Evolutionary conservation across 176 grass and related monocot species (phyloP), one percentile per base, ranked within the genome.

Genomic region (Tillandsia leiboldiana): DNA sequence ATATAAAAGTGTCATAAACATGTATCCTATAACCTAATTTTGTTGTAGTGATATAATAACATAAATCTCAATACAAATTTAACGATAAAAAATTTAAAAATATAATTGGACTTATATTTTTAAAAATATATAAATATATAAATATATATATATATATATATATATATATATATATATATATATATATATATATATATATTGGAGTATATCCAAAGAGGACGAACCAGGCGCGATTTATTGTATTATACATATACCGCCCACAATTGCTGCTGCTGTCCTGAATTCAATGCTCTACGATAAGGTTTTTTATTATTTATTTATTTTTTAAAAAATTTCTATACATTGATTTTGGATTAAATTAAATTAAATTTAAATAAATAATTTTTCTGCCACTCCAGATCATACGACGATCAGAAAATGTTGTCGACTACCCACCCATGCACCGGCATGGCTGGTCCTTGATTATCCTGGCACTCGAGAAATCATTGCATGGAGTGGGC

Each of bases 261-360:
- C 47, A 73, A 33, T 73, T 47, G 29, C 14, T 73, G 51, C 52
- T 20, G 15, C 78, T 80, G 70, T 70, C 75, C 68, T 83, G 69
- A 73, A 74, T 73, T 74, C 70, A 80, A 79, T 79, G 77, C 77
- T 65, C 42, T 79, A 8, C 10, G 50, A 79, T 68, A 79, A 61
- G 56, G 9, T 61, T 61, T 79, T 71, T 61, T 66, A 26, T 79
- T 79, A 51, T 79, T 57, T 79, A 79, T 64, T 79, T 50, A 48
- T 72, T 28, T 78, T 51, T 50, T 72, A 71, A 12, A 51, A 70
- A 72, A 48, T 51, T 54, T 77, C 26, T 54, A 13, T 48, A 1
- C 47, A 67, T 26, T 12, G 26, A 28, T 67, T 33, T 59, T 61
- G 18, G 11, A 10, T 27, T 50, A 77, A 53, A 54, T 78, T 70